Evolutionary conservation across 2,329 filamentous ascomycete genomes (phyloP), one percentile per base, ranked within the genome.

Genomic region (Fusarium pininemorale): DNA sequence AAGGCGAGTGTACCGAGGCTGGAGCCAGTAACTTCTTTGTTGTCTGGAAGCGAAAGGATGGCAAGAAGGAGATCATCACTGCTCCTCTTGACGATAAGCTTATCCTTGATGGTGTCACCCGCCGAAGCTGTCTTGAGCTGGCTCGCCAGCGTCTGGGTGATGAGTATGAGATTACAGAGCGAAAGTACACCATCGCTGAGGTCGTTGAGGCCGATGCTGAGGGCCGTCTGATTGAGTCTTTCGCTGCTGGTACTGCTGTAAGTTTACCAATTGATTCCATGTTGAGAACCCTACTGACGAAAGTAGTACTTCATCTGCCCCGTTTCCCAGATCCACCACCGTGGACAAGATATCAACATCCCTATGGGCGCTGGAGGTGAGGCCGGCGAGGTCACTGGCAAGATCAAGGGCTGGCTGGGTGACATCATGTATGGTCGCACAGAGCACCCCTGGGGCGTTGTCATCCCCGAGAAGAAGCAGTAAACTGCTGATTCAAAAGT

Each of bases 21-120:
- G 95, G 95, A 9, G 95, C 94, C 18, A 94, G 91, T 79, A 98
- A 98, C 84, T 98, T 98, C 85, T 97, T 98, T 79, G 87, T 97
- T 13, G 86, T 98, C 18, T 95, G 93, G 93, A 88, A 87, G 80
- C 81, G 82, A 63, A 82, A 80, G 76, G 82, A 84, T 41, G 82
- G 82, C 73, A 89, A 87, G 53, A 89, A 87, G 80, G 88, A 91
- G 76, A 87, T 98, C 38, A 87, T 98, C 63, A 98, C 95, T 6
- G 94, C 95, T 6, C 94, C 94, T 14, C 84, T 98, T 48, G 92
- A 93, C 66, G 94, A 94, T 79, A 90, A 92, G 79, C 88, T 98
- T 69, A 97, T 98, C 76, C 87, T 98, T 7, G 93, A 96, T 72
- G 95, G 95, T 73, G 92, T 98, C 16, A 98, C 95, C n/a, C 88